Conservation (phyloP, 1,139 yeast genomes). For the Spathaspora jeffriesii region DNA sequence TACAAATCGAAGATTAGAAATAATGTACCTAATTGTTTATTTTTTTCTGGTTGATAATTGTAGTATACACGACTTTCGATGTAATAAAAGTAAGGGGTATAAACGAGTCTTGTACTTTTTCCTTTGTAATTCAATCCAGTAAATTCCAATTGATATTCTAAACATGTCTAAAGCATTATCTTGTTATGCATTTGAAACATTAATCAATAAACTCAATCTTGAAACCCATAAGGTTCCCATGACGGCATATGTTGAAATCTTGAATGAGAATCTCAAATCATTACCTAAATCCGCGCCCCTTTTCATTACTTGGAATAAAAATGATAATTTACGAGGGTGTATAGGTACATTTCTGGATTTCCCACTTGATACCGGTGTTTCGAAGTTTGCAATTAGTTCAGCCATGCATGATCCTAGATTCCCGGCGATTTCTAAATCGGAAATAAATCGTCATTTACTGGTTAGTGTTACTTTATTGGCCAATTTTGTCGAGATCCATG, state of each 20-base stretch:
- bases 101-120: too few species aligned
- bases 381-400: slow-evolving; percentile 63
- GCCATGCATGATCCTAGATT: slow-evolving; percentile 80
- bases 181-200: slow-evolving; percentile 38
- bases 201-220: slow-evolving; percentile 21
- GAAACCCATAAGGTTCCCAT: slow-evolving; percentile 17
- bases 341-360: slow-evolving; percentile 76
- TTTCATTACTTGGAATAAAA: slow-evolving; percentile 85
- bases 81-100: background rate
- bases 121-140: background rate
- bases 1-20: slow-evolving; percentile 2
- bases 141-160: background rate
- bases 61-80: background rate
- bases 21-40: background rate
- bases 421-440: slow-evolving; percentile 57
- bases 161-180: slow-evolving; percentile 37
- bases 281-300: slow-evolving; percentile 57
- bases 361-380: slow-evolving; percentile 56
- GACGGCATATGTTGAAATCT: slow-evolving; percentile 15
- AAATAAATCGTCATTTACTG: slow-evolving; percentile 43
- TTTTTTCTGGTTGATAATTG: too few species aligned
- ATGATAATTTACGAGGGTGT: slow-evolving; percentile 74
- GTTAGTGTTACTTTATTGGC: slow-evolving; percentile 65
- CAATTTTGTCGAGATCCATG: slow-evolving; percentile 53
- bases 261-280: slow-evolving; percentile 19